These are phyloP conservation scores for Ceriops zippeliana DNA, from an alignment of 345 rosid genomes.

Conservation along the genomic window DNA sequence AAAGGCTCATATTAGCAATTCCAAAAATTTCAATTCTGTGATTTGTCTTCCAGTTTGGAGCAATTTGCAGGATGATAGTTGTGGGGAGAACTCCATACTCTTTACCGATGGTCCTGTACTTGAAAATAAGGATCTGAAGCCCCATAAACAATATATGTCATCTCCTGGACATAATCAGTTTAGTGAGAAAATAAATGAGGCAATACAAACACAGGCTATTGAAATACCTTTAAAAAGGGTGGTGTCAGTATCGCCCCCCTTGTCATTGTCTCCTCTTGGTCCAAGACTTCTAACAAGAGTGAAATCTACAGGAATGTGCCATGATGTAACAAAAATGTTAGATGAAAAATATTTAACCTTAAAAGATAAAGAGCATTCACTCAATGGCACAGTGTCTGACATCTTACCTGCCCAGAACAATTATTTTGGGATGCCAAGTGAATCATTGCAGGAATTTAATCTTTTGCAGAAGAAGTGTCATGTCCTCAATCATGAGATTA, in stretches of 20 bases:
- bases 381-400: constrained; percentile 30
- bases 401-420: constrained; percentile 25
- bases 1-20: constrained; percentile 22
- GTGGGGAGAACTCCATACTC: constrained; percentile 13
- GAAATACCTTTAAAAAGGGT: constrained; percentile 39
- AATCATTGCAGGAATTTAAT: constrained; percentile 50
- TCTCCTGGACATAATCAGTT: constrained; percentile 34
- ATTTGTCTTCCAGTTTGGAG: constrained; percentile 25
- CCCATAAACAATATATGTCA: constrained; percentile 14
- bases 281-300: constrained; percentile 64
- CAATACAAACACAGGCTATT: constrained; percentile 35
- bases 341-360: constrained; percentile 33
- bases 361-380: constrained; percentile 40
- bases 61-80: constrained; percentile 13
- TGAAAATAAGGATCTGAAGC: constrained; percentile 34
- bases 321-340: constrained; percentile 20
- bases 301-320: constrained; percentile 35
- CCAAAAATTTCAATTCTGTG: constrained; percentile 2
- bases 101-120: constrained; percentile 72
- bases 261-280: constrained; percentile 85
- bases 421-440: constrained; percentile 29
- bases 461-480: constrained; percentile 40
- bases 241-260: constrained; percentile 44
- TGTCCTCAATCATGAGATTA: constrained; percentile 22
- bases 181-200: constrained; percentile 30